These are phyloP conservation scores for Pilaira anomala DNA, from an alignment of 192 early-diverging fungal species.

Conservation along the genomic window DNA sequence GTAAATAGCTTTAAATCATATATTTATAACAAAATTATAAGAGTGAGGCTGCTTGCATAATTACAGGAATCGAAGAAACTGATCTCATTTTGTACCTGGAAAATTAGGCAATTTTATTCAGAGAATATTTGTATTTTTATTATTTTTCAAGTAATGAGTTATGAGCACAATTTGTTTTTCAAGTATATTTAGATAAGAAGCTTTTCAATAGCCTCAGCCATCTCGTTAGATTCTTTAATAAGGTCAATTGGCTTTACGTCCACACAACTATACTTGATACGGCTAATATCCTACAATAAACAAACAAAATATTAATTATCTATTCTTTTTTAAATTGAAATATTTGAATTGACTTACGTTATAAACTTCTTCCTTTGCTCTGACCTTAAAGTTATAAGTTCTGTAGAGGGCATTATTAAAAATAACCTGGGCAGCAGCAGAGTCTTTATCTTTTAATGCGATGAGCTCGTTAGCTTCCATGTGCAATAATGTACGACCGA, in stretches of 20 bases:
- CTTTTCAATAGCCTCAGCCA: slow-evolving; percentile 32
- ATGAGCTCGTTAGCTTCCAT: slow-evolving; percentile 66
- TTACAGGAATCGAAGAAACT: no score
- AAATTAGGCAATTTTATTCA: no score
- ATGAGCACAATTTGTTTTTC: neutral
- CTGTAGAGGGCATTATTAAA: slow-evolving; percentile 66
- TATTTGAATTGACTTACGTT: slow-evolving; percentile 49
- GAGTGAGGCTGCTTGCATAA: no score
- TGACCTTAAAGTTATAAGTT: slow-evolving; percentile 67
- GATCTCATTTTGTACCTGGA: no score
- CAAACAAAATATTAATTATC: neutral
- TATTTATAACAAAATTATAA: no score
- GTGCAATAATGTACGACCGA: slow-evolving; percentile 65
- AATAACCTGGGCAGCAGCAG: slow-evolving; percentile 23
- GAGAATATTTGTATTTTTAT: neutral
- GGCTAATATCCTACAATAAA: slow-evolving; percentile 44
- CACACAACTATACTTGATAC: slow-evolving; percentile 50
- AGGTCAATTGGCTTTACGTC: slow-evolving; percentile 52
- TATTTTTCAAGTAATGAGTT: no score
- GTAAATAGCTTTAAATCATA: no score
- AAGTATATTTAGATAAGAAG: slow-evolving; percentile 3
- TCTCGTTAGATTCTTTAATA: slow-evolving; percentile 44
- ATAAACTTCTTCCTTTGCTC: slow-evolving; percentile 80
- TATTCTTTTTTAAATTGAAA: slow-evolving; percentile 6
- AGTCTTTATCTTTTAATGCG: slow-evolving; percentile 44